These are phyloP conservation scores for Candida maesae DNA, from an alignment of 805 yeast genomes.

Conservation along the genomic window DNA sequence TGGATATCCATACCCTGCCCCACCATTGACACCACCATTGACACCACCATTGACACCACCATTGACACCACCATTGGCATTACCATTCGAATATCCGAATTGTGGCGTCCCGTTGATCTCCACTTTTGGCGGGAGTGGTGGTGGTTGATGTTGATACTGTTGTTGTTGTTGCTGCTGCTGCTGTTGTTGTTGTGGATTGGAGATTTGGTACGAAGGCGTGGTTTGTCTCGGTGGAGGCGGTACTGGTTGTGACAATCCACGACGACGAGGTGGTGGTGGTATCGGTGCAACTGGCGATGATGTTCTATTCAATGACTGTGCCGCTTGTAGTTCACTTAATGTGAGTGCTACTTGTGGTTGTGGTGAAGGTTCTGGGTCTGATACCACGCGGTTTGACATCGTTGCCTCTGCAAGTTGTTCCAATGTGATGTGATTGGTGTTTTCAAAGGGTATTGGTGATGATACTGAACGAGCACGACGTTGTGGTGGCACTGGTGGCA, in stretches of 20 bases:
- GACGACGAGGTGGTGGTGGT: slow-evolving; percentile 37
- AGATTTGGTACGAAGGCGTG: too few relatives aligned
- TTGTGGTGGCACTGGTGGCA: slow-evolving; percentile 17
- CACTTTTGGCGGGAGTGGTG: slow-evolving; percentile 21
- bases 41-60: too few relatives aligned
- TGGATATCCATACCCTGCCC: too few relatives aligned
- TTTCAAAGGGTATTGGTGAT: slow-evolving; percentile 20
- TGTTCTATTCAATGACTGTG: slow-evolving; percentile 2
- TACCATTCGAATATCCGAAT: slow-evolving; percentile 26
- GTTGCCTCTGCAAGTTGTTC: slow-evolving; percentile 18
- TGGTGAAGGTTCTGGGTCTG: background rate
- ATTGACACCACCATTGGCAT: too few relatives aligned
- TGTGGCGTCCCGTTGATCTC: slow-evolving; percentile 5
- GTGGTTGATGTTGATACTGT: background rate
- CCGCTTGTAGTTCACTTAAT: slow-evolving; percentile 4
- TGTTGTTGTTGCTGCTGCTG: too few relatives aligned
- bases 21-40: too few relatives aligned
- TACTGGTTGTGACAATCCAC: slow-evolving; percentile 31
- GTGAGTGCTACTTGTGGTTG: slow-evolving; percentile 8
- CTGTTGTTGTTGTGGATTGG: too few relatives aligned
- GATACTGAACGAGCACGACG: slow-evolving; percentile 23
- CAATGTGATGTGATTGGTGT: slow-evolving; percentile 6
- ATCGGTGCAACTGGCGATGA: slow-evolving; percentile 24
- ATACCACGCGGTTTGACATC: slow-evolving; percentile 5
- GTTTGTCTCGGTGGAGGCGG: slow-evolving; percentile 18